phyloP scores from a whole-genome alignment of 1,284 basidiomycete species.

The Leccinum insolens region DNA sequence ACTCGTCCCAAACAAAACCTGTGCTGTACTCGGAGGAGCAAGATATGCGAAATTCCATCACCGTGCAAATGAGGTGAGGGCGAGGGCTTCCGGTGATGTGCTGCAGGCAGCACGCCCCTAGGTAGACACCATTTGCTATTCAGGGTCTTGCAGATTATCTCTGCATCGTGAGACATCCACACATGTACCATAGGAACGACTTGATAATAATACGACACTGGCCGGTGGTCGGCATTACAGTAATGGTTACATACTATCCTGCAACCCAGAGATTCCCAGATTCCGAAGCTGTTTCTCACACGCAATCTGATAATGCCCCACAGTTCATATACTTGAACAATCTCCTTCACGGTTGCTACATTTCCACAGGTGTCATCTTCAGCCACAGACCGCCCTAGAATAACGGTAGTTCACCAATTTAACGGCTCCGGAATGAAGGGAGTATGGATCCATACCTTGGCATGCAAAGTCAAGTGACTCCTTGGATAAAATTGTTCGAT shows the following conservation, averaged over 20 bases:
- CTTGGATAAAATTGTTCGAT: constrained; percentile 55
- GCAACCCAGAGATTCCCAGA: not conserved
- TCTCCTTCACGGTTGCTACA: not conserved
- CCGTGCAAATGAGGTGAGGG: not conserved
- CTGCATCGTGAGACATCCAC: not conserved
- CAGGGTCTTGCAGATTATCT: not conserved
- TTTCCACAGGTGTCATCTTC: constrained; percentile 28
- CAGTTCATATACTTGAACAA: not conserved
- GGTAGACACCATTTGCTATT: not conserved
- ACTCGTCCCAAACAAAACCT: not conserved
- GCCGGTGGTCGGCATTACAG: not conserved
- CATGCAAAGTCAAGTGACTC: constrained; percentile 57
- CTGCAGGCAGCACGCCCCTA: not conserved
- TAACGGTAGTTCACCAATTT: not conserved
- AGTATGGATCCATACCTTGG: constrained; percentile 27
- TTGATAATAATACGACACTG: not conserved
- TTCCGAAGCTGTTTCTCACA: not conserved
- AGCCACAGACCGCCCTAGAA: constrained; percentile 35
- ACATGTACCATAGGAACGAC: not conserved
- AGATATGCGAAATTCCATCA: not conserved
- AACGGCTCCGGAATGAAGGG: not conserved
- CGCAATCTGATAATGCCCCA: not conserved
- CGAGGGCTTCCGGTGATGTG: not conserved
- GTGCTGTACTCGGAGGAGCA: too few relatives aligned
- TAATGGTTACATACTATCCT: not conserved